A percentile compares a stretch with the other conserved stretches of the same genome.
These are phyloP conservation scores for Globisporangium iwayamae DNA, from an alignment of 352 stramenopile genomes.

Conservation along the genomic window DNA sequence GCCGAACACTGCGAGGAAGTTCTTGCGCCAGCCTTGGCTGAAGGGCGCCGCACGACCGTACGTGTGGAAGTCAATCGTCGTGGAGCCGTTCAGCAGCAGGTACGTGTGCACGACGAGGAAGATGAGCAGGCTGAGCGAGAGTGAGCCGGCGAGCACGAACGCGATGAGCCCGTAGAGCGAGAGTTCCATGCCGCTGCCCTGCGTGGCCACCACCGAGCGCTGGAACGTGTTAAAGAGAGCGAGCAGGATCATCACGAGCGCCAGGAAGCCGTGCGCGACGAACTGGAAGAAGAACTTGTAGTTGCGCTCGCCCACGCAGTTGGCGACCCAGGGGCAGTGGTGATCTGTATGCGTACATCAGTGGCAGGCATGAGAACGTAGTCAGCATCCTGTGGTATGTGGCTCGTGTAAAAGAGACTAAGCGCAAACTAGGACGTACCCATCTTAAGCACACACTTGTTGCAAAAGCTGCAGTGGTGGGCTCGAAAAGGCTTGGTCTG, in stretches of 20 bases:
- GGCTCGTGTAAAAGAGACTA: background rate
- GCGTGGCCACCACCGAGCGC: constrained; percentile 21
- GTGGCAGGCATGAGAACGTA: too few relatives aligned
- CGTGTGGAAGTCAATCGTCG: constrained; percentile 78
- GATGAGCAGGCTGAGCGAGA: constrained; percentile 64
- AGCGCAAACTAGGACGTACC: constrained; percentile 27
- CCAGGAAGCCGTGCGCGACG: constrained; percentile 70
- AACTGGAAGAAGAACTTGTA: constrained; percentile 90
- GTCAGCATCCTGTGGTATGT: background rate
- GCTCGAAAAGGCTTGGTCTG: constrained; percentile 74
- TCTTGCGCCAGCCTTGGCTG: constrained; percentile 61
- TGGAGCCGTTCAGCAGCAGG: constrained; percentile 59
- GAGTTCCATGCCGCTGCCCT: constrained; percentile 29
- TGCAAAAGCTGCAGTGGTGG: constrained; percentile 86
- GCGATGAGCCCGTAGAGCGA: constrained; percentile 54
- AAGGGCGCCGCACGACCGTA: constrained; percentile 66
- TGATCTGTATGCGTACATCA: constrained; percentile 75
- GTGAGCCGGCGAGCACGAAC: constrained; percentile 64
- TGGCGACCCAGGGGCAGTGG: constrained; percentile 96
- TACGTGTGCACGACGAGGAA: constrained; percentile 76
- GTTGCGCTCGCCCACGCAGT: constrained; percentile 80
- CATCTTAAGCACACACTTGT: constrained; percentile 85
- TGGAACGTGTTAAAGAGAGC: constrained; percentile 54
- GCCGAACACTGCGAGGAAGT: constrained; percentile 53
- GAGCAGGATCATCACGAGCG: constrained; percentile 52